Percentiles rank a stretch among this genome's conserved stretches.
These are phyloP conservation scores for Cairneyella variabilis DNA, from an alignment of 495 filamentous ascomycete genomes.

Conservation along the genomic window DNA sequence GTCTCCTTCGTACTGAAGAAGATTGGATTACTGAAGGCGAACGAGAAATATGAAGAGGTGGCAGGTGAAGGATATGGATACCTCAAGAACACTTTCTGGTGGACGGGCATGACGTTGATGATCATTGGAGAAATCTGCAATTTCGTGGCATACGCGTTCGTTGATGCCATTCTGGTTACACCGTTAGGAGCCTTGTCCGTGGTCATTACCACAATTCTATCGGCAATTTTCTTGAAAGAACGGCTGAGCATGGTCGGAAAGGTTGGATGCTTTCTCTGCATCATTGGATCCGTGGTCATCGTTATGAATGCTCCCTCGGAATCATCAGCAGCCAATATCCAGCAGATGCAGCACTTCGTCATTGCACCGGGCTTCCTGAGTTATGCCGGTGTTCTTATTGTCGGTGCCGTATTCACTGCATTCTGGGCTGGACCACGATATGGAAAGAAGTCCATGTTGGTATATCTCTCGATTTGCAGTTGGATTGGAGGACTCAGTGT, in stretches of 20 bases:
- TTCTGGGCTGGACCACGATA: constrained; percentile 86
- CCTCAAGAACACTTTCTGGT: constrained; percentile 94
- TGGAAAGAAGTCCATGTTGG: constrained; percentile 95
- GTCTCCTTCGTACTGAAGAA: constrained; percentile 96
- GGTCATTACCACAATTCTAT: constrained; percentile 88
- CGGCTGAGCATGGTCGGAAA: constrained; percentile 93
- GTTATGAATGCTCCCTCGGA: constrained; percentile 87
- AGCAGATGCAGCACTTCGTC: constrained; percentile 89
- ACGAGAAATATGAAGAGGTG: constrained; percentile 88
- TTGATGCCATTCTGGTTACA: constrained; percentile 94
- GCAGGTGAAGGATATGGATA: constrained; percentile 98
- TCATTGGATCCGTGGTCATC: constrained; percentile 89
- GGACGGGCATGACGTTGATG: constrained; percentile 95
- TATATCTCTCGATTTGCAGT: constrained; percentile 95
- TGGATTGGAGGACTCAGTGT: constrained; percentile 92
- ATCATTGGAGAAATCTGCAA: constrained; percentile 96
- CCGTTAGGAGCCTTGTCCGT: constrained; percentile 93
- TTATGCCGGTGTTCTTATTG: constrained; percentile 80
- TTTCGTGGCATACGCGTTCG: constrained; percentile 95
- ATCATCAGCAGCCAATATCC: constrained; percentile 80
- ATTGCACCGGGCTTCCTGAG: constrained; percentile 80
- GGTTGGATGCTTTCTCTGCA: constrained; percentile 92
- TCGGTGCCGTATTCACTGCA: constrained; percentile 66
- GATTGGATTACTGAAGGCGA: constrained; percentile 82
- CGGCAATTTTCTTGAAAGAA: constrained; percentile 95